Evolutionary conservation across 2,329 filamentous ascomycete genomes (phyloP), one percentile per base, ranked within the genome.

Genomic region (Trichoderma simmonsii): DNA sequence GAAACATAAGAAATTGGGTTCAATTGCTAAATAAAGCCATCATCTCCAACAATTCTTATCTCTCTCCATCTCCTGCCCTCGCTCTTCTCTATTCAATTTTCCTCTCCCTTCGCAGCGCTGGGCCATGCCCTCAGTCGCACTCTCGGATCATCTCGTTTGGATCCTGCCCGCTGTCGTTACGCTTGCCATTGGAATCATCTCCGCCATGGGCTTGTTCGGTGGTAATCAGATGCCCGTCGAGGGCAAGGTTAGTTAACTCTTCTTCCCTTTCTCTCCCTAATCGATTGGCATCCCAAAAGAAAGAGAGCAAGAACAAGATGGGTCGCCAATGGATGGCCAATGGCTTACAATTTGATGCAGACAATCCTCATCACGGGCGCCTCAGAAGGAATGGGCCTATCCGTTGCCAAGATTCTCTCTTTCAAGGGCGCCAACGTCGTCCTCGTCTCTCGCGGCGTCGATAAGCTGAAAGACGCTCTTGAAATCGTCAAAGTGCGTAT

Each of bases 351-450:
- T 24, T 36, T 14, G 11, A 68, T 28, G 12, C 64, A 97, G 94
- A 97, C 95, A 2, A 87, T 97, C 67, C 85, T 98, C 70, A 85
- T 99, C 67, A 99, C 96, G 0, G 96, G 96, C 61, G 94, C 91
- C 36, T 98, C 96, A 0, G 93, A 98, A 79, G 96, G 96, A 72
- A 93, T 98, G 92, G 96, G 96, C 73, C 90, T 91, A 76, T 89
- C 90, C 66, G 89, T 91, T 24, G 94, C 91, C 6, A 86, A 89
- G 66, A 87, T 94, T 75, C 89, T 99, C 59, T 88, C 95, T 3
- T 85, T 88, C 64, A 95, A 94, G 81, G 96, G 96, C 61, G 95
- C 96, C 73, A 93, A 94, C 81, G 81, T 99, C 70, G 89, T 97
- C 74, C 90, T 98, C 75, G 91, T 98, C 65, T 91, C 95, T 15